These are phyloP conservation scores for Solanum hybrid DNA, from an alignment of 305 asterid species.

Conservation along the genomic window DNA sequence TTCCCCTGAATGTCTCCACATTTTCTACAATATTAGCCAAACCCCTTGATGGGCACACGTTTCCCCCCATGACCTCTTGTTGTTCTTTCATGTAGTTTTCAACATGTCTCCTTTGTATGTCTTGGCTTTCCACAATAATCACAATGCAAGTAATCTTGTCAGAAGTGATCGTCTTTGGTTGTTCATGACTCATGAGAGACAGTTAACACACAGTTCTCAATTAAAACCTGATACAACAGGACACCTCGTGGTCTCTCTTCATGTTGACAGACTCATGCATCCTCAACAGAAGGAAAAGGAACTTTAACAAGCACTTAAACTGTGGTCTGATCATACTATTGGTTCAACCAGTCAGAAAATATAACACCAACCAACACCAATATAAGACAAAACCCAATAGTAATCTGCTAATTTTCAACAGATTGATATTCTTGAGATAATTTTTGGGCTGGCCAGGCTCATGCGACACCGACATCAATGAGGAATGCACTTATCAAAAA, in stretches of 20 bases:
- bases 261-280: not conserved
- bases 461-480: not conserved
- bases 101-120: not conserved
- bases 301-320: not conserved
- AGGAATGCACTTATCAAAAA: not conserved
- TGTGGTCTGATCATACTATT: not conserved
- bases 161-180: not conserved
- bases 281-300: not conserved
- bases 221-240: not conserved
- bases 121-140: not conserved
- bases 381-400: not conserved
- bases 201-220: not conserved
- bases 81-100: not conserved
- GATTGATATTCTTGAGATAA: not conserved
- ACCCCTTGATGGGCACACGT: not conserved
- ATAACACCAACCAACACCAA: not conserved
- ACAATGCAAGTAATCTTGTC: not conserved
- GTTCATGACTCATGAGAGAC: not conserved
- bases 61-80: not conserved
- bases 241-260: not conserved
- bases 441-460: not conserved
- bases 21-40: not conserved
- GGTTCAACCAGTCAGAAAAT: not conserved
- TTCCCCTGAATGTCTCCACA: not conserved
- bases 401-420: not conserved